phyloP scores from a whole-genome alignment of 371 early-diverging fungal species.

The Apophysomyces sp. region DNA sequence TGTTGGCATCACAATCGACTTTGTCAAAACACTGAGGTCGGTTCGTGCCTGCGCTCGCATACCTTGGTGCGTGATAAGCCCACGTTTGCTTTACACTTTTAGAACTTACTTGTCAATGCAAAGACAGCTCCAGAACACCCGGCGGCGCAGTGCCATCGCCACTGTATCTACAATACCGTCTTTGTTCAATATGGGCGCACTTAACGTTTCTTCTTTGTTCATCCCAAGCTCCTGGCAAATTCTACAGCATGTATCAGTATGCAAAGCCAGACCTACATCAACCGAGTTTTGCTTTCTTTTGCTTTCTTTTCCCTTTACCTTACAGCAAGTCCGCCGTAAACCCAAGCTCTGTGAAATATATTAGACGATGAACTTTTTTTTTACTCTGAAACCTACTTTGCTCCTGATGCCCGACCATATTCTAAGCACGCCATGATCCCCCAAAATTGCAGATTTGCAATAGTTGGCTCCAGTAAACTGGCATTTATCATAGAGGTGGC shows the following conservation, averaged over 20 bases:
- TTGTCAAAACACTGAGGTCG: conserved; percentile 58
- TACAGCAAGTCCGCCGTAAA: conserved; percentile 64
- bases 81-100: background rate
- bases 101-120: conserved; percentile 45
- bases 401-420: conserved; percentile 61
- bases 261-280: background rate
- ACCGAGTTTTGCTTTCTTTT: no score
- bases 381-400: conserved; percentile 26
- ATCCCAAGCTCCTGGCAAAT: conserved; percentile 57
- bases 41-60: conserved; percentile 52
- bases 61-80: conserved; percentile 13
- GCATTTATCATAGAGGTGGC: conserved; percentile 41
- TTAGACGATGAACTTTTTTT: background rate
- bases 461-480: conserved; percentile 47
- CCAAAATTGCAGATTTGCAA: conserved; percentile 59
- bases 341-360: conserved; percentile 47
- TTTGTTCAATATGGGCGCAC: conserved; percentile 25
- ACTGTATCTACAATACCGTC: conserved; percentile 46
- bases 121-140: conserved; percentile 62
- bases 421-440: conserved; percentile 59
- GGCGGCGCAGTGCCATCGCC: conserved; percentile 52
- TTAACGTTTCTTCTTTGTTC: conserved; percentile 50
- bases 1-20: conserved; percentile 52
- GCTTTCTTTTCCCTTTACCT: conserved; percentile 14
- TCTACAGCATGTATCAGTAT: background rate